Conservation (phyloP, 306 rosid genomes). For the Erythrophleum fordii region DNA sequence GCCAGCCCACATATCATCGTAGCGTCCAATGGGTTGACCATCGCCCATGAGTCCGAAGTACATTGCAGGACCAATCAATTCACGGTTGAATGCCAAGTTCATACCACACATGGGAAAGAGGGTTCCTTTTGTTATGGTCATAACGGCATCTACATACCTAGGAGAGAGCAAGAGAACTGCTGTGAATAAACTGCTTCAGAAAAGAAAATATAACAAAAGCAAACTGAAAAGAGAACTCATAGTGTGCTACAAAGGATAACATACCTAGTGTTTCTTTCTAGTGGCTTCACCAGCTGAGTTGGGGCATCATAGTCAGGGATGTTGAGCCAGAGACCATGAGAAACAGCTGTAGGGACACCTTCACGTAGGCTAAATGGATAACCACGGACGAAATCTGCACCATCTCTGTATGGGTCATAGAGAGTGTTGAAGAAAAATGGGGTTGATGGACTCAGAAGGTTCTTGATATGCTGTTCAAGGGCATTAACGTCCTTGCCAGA, state of each 20-base stretch:
- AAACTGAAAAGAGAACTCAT: not conserved
- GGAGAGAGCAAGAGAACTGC: slow-evolving; percentile 1
- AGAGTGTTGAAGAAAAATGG: slow-evolving; percentile 81
- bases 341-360: slow-evolving; percentile 74
- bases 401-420: slow-evolving; percentile 75
- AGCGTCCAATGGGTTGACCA: slow-evolving; percentile 80
- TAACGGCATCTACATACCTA: slow-evolving; percentile 74
- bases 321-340: slow-evolving; percentile 87
- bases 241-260: not conserved
- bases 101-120: slow-evolving; percentile 88
- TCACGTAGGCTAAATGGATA: slow-evolving; percentile 76
- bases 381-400: slow-evolving; percentile 83
- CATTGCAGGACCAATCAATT: slow-evolving; percentile 80
- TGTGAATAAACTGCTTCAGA: not conserved
- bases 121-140: slow-evolving; percentile 74
- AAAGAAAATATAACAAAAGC: not conserved
- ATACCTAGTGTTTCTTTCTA: slow-evolving; percentile 75
- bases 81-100: slow-evolving; percentile 83
- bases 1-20: slow-evolving; percentile 91
- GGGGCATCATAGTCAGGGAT: slow-evolving; percentile 88
- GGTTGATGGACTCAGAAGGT: slow-evolving; percentile 66
- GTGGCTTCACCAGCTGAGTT: slow-evolving; percentile 81
- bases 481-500: slow-evolving; percentile 76
- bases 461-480: slow-evolving; percentile 76
- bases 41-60: slow-evolving; percentile 87